A percentile compares a stretch with the other conserved stretches of the same genome.
Conservation (phyloP, 2,329 filamentous ascomycete genomes). For the Alternaria ethzedia region DNA sequence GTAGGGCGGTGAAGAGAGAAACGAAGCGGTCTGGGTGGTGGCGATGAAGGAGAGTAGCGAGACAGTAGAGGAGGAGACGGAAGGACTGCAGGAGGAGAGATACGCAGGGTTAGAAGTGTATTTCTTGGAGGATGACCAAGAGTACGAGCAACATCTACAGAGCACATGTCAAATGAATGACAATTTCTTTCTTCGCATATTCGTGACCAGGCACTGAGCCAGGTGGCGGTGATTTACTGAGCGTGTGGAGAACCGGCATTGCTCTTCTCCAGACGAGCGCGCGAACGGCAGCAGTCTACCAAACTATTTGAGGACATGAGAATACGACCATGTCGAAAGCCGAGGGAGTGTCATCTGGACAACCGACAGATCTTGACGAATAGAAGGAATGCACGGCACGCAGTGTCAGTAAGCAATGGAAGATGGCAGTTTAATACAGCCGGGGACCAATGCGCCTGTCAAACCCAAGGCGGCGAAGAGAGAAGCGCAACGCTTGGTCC, state of each 20-base stretch:
- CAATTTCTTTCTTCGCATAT: neutral
- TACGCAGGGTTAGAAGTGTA: neutral
- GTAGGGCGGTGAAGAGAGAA: neutral
- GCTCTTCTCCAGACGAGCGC: neutral
- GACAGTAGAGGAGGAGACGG: neutral
- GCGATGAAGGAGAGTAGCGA: neutral
- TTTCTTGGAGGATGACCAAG: neutral
- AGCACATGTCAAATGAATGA: constrained; percentile 7
- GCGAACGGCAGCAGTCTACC: neutral
- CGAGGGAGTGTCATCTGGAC: neutral
- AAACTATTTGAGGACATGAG: neutral
- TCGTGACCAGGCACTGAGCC: neutral
- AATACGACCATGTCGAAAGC: neutral
- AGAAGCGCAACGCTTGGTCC: neutral
- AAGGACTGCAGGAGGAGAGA: neutral
- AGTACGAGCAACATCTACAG: neutral
- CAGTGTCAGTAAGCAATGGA: neutral
- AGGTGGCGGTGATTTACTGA: neutral
- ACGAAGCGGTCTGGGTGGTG: neutral
- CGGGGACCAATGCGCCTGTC: neutral
- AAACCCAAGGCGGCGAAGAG: neutral
- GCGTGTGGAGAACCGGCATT: neutral
- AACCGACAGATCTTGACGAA: neutral
- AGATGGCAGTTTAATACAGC: neutral
- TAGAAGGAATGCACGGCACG: neutral